phyloP scores from a whole-genome alignment of 2,329 filamentous ascomycete species.

The Ceratocystis cubensis region DNA sequence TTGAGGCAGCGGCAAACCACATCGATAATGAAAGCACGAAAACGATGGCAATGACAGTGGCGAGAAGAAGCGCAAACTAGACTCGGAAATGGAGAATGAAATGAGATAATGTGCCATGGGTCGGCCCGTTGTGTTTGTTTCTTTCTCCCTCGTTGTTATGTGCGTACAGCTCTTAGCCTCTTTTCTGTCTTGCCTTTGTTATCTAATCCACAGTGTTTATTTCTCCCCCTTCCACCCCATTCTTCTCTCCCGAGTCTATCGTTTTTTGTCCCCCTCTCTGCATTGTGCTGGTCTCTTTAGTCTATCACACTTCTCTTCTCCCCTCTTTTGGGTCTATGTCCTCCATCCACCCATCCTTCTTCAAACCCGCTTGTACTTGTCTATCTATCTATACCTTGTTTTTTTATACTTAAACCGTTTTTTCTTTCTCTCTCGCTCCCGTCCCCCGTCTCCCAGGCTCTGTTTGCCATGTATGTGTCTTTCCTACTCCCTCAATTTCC shows the following conservation, averaged over 20 bases:
- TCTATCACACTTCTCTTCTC: not conserved
- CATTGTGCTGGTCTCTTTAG: not conserved
- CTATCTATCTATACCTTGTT: slow-evolving; percentile 10
- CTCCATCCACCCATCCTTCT: not conserved
- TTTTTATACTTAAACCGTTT: not conserved
- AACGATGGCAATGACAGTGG: not conserved
- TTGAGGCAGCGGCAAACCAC: not conserved
- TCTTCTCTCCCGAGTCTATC: not conserved
- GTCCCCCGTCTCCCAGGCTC: too few species aligned
- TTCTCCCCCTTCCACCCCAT: not conserved
- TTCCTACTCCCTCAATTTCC: not conserved
- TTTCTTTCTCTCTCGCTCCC: not conserved
- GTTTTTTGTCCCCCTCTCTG: not conserved
- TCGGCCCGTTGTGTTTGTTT: not conserved
- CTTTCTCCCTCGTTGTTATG: not conserved
- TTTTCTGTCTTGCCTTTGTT: too few species aligned
- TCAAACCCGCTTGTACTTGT: not conserved
- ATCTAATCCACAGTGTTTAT: not conserved
- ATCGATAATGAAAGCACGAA: too few species aligned
- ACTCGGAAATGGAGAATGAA: not conserved
- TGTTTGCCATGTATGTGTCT: slow-evolving; percentile 1
- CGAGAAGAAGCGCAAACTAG: not conserved
- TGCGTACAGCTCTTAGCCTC: too few species aligned
- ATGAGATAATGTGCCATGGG: not conserved
- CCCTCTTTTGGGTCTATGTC: not conserved